These are phyloP conservation scores for Dentipellis fragilis DNA, from an alignment of 768 basidiomycete species.

Conservation along the genomic window DNA sequence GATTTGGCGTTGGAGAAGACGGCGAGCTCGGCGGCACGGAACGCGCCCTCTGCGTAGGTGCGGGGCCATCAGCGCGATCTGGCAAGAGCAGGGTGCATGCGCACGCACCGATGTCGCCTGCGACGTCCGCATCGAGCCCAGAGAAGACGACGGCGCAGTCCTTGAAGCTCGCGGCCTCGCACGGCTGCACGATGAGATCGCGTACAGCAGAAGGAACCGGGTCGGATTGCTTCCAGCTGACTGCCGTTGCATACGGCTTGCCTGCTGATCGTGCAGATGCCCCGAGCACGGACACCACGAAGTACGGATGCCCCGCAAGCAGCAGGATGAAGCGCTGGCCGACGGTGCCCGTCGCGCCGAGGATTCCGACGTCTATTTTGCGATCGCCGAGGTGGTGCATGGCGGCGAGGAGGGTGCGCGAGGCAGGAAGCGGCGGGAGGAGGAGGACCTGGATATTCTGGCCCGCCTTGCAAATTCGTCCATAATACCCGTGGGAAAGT, in stretches of 20 bases:
- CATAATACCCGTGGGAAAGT: background rate
- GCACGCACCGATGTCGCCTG: slow-evolving; percentile 83
- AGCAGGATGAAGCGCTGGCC: slow-evolving; percentile 92
- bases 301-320: slow-evolving; percentile 84
- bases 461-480: background rate
- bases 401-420: background rate
- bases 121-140: slow-evolving; percentile 91
- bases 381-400: background rate
- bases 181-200: slow-evolving; percentile 63
- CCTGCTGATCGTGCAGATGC: slow-evolving; percentile 86
- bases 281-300: slow-evolving; percentile 76
- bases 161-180: slow-evolving; percentile 64
- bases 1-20: slow-evolving; percentile 99
- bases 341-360: slow-evolving; percentile 90
- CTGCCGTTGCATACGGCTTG: slow-evolving; percentile 62
- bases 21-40: slow-evolving; percentile 77
- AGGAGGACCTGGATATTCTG: background rate
- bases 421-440: background rate
- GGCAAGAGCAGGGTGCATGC: background rate
- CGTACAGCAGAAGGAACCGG: slow-evolving; percentile 61
- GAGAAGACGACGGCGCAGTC: slow-evolving; percentile 88
- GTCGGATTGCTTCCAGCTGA: slow-evolving; percentile 80
- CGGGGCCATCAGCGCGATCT: too few species aligned
- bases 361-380: slow-evolving; percentile 49
- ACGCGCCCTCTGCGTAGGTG: slow-evolving; percentile 56